A percentile compares a stretch with the other conserved stretches of the same genome.
Conservation (phyloP, 2,329 filamentous ascomycete species). For the Aspergillus cejpii region DNA sequence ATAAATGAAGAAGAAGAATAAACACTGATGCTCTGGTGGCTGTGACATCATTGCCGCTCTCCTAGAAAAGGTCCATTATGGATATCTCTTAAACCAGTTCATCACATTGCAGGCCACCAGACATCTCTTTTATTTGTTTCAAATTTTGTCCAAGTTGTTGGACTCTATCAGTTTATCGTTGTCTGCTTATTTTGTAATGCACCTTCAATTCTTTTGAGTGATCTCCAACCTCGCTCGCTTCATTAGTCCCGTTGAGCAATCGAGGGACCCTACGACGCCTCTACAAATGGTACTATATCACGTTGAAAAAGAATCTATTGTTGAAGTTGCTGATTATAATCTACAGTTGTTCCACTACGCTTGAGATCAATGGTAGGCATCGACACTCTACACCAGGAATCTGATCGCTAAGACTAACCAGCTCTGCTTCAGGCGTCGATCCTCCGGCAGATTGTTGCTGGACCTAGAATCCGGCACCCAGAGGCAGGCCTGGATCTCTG, state of each 20-base stretch:
- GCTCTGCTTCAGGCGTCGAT: constrained; percentile 55
- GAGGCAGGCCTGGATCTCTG: constrained; percentile 89
- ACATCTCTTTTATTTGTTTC: no score
- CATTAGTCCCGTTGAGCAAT: no score
- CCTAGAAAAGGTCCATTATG: not conserved
- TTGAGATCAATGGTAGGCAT: constrained; percentile 10
- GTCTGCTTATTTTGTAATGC: no score
- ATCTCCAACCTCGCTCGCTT: no score
- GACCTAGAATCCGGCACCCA: constrained; percentile 72
- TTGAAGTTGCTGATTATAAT: not conserved
- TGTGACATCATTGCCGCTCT: constrained; percentile 6
- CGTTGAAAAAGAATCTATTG: not conserved
- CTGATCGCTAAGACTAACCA: constrained; percentile 15
- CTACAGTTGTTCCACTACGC: not conserved
- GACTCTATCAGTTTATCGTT: no score
- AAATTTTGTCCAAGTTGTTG: no score
- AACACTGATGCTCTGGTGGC: not conserved
- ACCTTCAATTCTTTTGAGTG: no score
- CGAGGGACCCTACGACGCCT: no score
- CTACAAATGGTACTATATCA: not conserved
- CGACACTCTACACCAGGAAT: not conserved
- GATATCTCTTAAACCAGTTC: no score
- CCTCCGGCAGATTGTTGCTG: constrained; percentile 83
- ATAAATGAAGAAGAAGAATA: no score
- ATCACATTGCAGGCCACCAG: no score